Percentiles rank a stretch among this genome's conserved stretches.
Conservation (phyloP, 2,329 filamentous ascomycete genomes). For the Claviceps africana region DNA sequence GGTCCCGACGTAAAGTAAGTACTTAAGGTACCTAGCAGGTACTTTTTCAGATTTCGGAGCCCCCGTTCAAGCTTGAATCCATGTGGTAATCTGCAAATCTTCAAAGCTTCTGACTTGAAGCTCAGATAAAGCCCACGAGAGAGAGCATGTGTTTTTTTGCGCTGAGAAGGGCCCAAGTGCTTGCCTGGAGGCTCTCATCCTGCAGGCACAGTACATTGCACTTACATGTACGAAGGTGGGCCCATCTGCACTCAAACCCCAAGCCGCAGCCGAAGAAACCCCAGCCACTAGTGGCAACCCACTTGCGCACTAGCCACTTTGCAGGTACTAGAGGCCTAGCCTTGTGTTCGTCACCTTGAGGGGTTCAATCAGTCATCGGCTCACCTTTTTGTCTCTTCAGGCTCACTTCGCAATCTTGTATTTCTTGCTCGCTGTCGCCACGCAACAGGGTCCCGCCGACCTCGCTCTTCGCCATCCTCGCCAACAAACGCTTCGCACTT, state of each 20-base stretch:
- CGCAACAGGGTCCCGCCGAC: not conserved
- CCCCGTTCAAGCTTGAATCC: too few relatives aligned
- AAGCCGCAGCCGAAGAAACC: constrained; percentile 8
- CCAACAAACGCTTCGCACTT: not conserved
- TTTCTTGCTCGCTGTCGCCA: not conserved
- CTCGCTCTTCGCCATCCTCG: not conserved
- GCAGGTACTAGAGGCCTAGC: not conserved
- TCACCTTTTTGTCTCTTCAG: constrained; percentile 7
- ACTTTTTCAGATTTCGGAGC: not conserved
- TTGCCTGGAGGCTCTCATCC: too few relatives aligned
- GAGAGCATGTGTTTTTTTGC: too few relatives aligned
- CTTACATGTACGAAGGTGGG: not conserved
- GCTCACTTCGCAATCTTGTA: constrained; percentile 4
- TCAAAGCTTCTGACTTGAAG: too few relatives aligned
- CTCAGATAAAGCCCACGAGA: too few relatives aligned
- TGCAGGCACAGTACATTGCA: too few relatives aligned
- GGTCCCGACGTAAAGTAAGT: too few relatives aligned
- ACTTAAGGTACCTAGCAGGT: not conserved
- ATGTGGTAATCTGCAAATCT: too few relatives aligned
- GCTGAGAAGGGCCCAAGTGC: too few relatives aligned
- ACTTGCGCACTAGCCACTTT: not conserved
- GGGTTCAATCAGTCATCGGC: constrained; percentile 7
- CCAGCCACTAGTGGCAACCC: constrained; percentile 4
- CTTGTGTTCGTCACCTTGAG: constrained; percentile 9
- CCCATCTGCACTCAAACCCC: not conserved